Evolutionary conservation across 306 rosid species (phyloP).

Genomic region (Abrus pulchellus): DNA sequence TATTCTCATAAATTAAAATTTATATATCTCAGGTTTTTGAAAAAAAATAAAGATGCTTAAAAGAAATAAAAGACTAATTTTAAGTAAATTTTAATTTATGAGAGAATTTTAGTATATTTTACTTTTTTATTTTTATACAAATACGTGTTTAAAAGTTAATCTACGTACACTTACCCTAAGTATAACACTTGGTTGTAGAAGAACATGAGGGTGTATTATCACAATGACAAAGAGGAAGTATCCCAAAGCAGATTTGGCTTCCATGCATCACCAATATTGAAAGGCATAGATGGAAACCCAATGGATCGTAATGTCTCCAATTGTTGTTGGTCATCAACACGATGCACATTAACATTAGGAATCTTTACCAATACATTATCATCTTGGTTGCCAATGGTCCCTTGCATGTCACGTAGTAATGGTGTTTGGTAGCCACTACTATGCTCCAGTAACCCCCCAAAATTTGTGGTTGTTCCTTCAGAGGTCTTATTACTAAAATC

Average conservation of each 20-base stretch:
- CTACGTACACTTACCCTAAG: conserved; percentile 27
- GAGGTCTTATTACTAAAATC: conserved; percentile 44
- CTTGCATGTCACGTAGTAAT: conserved; percentile 51
- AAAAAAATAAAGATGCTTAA: no score
- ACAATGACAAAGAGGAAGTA: conserved; percentile 70
- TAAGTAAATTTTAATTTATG: no score
- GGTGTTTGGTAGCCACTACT: conserved; percentile 49
- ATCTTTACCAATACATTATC: conserved; percentile 51
- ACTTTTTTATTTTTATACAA: no score
- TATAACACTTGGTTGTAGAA: conserved; percentile 68
- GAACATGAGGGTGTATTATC: conserved; percentile 64
- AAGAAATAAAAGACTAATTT: no score
- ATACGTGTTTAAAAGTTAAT: no score
- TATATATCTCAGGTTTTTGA: no score
- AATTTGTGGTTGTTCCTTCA: conserved; percentile 48
- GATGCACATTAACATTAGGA: conserved; percentile 49
- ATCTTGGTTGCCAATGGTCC: conserved; percentile 31
- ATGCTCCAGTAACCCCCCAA: conserved; percentile 55
- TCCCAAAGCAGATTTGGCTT: conserved; percentile 81
- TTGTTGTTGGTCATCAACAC: conserved; percentile 56
- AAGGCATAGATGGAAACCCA: conserved; percentile 62
- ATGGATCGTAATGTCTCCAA: conserved; percentile 55
- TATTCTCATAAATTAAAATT: no score
- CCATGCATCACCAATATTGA: conserved; percentile 71
- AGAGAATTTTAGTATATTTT: no score